A percentile compares a stretch with the other conserved stretches of the same genome.
phyloP scores from a whole-genome alignment of 352 stramenopile species.

The Globisporangium echinulatum region DNA sequence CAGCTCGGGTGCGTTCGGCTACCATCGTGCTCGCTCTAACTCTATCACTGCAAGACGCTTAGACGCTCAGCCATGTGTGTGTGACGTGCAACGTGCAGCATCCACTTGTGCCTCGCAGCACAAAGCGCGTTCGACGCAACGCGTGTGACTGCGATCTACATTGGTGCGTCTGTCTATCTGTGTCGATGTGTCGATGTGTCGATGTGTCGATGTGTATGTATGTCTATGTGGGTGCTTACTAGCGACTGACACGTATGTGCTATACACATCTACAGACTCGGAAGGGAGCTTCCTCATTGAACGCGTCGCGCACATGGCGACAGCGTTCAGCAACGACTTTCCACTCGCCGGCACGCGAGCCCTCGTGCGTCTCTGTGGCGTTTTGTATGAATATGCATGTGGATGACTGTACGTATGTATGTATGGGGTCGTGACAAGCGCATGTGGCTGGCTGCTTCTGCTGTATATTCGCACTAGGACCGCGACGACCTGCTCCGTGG shows the following conservation, averaged over 20 bases:
- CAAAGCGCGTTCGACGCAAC: slow-evolving; percentile 28
- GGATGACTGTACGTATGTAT: too few species aligned
- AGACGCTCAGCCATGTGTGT: background rate
- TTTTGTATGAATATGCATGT: too few species aligned
- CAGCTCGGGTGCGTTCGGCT: slow-evolving; percentile 42
- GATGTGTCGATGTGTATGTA: too few species aligned
- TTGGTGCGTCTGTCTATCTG: slow-evolving; percentile 29
- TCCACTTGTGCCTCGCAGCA: slow-evolving; percentile 58
- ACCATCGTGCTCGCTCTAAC: background rate
- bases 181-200: background rate
- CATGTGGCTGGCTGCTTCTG: slow-evolving; percentile 2
- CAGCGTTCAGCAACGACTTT: slow-evolving; percentile 73
- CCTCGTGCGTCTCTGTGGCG: slow-evolving; percentile 18
- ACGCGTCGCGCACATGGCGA: slow-evolving; percentile 80
- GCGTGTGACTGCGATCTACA: slow-evolving; percentile 35
- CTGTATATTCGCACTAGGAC: slow-evolving; percentile 22
- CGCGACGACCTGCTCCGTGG: slow-evolving; percentile 79
- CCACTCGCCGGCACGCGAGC: slow-evolving; percentile 16
- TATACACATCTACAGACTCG: slow-evolving; percentile 42
- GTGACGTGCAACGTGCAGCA: slow-evolving; percentile 20
- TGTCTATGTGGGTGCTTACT: too few species aligned
- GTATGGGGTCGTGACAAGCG: background rate
- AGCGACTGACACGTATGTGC: too few species aligned
- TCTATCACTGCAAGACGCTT: too few species aligned
- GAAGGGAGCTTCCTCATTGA: slow-evolving; percentile 92